phyloP scores from a whole-genome alignment of 352 stramenopile species.

The Aphanomyces stellatus region DNA sequence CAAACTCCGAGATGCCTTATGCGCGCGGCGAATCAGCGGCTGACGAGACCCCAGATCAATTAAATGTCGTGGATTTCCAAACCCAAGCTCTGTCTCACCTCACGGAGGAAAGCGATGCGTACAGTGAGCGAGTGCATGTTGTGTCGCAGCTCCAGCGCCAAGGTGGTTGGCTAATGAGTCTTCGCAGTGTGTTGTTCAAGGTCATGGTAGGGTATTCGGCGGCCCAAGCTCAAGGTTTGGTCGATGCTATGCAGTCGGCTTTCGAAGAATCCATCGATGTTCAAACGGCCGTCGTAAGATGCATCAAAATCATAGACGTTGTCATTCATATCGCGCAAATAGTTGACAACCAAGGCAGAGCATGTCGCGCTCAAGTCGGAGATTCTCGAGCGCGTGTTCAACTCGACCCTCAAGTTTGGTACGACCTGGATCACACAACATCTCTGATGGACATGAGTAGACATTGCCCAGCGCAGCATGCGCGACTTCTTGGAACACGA shows the following conservation, averaged over 20 bases:
- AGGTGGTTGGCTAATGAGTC: neutral
- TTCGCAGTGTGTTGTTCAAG: neutral
- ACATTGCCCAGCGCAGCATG: slow-evolving; percentile 82
- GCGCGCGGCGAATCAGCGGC: no score
- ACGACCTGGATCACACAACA: neutral
- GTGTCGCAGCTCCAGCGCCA: slow-evolving; percentile 10
- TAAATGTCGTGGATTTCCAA: neutral
- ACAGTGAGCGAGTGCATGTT: slow-evolving; percentile 1
- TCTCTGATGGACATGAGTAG: slow-evolving; percentile 24
- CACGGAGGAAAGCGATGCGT: neutral
- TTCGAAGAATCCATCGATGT: slow-evolving; percentile 14
- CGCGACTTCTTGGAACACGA: slow-evolving; percentile 80
- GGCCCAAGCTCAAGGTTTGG: slow-evolving; percentile 9
- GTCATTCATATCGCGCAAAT: neutral
- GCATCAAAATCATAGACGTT: neutral
- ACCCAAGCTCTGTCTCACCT: neutral
- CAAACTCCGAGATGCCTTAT: no score
- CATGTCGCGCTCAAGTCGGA: slow-evolving; percentile 79
- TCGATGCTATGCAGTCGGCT: slow-evolving; percentile 11
- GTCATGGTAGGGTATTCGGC: slow-evolving; percentile 10
- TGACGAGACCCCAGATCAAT: no score
- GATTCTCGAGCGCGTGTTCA: slow-evolving; percentile 82
- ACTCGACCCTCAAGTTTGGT: slow-evolving; percentile 87
- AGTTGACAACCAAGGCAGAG: slow-evolving; percentile 83
- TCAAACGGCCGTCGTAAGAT: neutral